Evolutionary conservation across 306 rosid species (phyloP).

Genomic region (Citrullus amarus): DNA sequence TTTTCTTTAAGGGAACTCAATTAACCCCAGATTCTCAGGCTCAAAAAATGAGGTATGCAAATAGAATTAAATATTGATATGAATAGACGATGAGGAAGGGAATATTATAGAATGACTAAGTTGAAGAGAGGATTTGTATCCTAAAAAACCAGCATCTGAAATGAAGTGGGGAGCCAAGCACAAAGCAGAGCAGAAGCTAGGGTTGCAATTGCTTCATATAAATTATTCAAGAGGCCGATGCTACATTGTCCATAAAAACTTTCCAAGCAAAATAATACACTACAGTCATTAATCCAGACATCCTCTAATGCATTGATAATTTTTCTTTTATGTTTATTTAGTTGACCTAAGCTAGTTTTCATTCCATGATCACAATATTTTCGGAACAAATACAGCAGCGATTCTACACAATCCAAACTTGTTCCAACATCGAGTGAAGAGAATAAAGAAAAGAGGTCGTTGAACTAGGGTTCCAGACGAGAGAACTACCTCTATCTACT

Average conservation of each 20-base stretch:
- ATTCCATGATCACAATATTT: not conserved
- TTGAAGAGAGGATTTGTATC: not conserved
- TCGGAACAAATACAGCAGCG: not conserved
- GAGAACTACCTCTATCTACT: slow-evolving; percentile 28
- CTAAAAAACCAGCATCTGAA: not conserved
- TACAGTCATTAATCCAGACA: not conserved
- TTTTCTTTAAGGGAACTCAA: not conserved
- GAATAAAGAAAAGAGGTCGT: not conserved
- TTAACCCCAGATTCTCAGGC: not conserved
- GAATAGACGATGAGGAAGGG: not conserved
- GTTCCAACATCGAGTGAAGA: not conserved
- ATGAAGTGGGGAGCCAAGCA: not conserved
- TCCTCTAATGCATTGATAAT: not conserved
- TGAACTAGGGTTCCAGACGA: not conserved
- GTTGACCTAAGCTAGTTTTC: not conserved
- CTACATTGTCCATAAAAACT: not conserved
- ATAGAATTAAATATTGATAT: not conserved
- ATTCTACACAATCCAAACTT: not conserved
- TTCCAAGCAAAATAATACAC: not conserved
- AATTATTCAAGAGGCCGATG: not conserved
- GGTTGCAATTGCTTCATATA: not conserved
- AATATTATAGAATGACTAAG: not conserved
- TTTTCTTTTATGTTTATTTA: not conserved
- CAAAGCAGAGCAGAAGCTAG: not conserved
- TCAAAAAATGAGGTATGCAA: not conserved